A percentile compares a stretch with the other conserved stretches of the same genome.
phyloP scores from a whole-genome alignment of 192 early-diverging fungal genomes.

The Fimicolochytrium jonesii region DNA sequence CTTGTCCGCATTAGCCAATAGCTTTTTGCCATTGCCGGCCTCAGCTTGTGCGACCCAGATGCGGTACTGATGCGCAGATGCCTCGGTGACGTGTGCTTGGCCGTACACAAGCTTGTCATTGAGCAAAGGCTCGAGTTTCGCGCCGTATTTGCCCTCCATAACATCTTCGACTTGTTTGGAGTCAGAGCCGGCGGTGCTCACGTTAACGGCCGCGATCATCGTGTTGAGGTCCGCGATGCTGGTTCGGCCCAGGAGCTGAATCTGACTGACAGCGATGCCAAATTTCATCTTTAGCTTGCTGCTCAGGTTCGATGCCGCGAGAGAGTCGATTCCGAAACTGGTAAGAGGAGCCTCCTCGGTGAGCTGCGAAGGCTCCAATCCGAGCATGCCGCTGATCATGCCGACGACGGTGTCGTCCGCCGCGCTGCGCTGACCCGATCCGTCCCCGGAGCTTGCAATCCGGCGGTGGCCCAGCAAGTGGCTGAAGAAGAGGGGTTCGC shows the following conservation, averaged over 20 bases:
- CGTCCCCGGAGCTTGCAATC: too few species aligned
- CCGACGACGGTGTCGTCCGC: background rate
- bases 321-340: background rate
- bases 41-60: slow-evolving; percentile 9
- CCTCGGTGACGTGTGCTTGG: background rate
- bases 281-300: slow-evolving; percentile 2
- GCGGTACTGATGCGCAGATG: slow-evolving; percentile 8
- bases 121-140: background rate
- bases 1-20: background rate
- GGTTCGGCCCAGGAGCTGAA: slow-evolving; percentile 11
- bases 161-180: background rate
- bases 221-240: slow-evolving; percentile 6
- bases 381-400: background rate
- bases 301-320: slow-evolving; percentile 10
- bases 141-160: background rate
- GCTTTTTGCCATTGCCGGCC: background rate
- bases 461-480: too few species aligned
- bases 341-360: slow-evolving; percentile 1
- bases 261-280: slow-evolving; percentile 4
- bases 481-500: background rate
- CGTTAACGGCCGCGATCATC: slow-evolving; percentile 5
- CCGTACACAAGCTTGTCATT: background rate
- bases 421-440: too few species aligned
- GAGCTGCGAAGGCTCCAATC: background rate
- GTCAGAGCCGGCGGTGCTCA: background rate